Base-by-base conservation (phyloP, 2,329 filamentous ascomycete species). In the Botrytis galanthina region DNA sequence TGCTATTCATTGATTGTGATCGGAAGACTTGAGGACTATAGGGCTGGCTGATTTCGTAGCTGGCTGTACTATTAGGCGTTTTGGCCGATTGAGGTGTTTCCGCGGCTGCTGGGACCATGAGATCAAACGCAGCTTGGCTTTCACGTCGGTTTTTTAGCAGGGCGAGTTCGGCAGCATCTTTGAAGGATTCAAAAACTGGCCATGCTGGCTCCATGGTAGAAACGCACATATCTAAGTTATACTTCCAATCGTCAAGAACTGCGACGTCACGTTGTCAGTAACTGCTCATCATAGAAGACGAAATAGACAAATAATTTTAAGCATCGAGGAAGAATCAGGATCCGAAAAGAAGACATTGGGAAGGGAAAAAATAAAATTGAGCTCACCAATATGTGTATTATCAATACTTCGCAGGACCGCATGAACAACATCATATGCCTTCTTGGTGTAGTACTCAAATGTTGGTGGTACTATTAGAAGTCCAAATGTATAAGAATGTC, bases 401-500 rank as follows among this genome's bases (percentile, higher is more conserved):
- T 79, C 78, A 66, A 81, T 78, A 66, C 78, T 79, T 54, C 77
- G 76, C 35, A 77, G 76, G 14, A 80, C 77, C 14, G 77, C 76
- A 70, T 77, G 77, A 22, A 79, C 74, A 48, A 78, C 76, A 42
- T 79, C 74, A 81, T 82, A 79, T 26, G 81, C 80, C 71, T 80
- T 80, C 57, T 79, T 81, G 42, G 84, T 77, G 37, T 83, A 81
- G 75, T 82, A 81, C 35, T 83, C 83, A 72, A 83, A 83, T 0
- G 81, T 87, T 72, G 80, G 83, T 75, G 75, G 82, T 69, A 78
- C 82, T 67, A 80, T 83, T 51, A 79, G 83, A 72, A 81, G 81
- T 44, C 83, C 82, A 74, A 82, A 83, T 26, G 79, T 81, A 57
- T 84, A 82, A 79, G 85, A 78, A 74, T 83, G 80, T 74, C 77